Conservation (phyloP, 2,329 filamentous ascomycete genomes). For the Tolypocladium pustulatum region DNA sequence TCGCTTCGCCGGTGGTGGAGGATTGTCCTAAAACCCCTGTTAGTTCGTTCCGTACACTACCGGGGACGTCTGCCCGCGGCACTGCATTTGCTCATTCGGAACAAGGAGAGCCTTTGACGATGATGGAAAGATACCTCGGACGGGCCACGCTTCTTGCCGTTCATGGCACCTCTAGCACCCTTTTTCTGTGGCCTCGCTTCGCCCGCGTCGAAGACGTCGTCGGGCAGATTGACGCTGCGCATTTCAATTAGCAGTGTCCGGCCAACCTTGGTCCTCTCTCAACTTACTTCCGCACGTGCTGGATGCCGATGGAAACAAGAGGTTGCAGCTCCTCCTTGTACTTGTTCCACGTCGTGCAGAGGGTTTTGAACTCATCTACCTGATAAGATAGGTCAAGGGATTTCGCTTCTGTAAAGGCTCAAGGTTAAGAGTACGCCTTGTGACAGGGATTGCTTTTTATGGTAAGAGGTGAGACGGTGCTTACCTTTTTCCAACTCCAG, state of each 20-base stretch:
- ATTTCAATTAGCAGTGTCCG: constrained; percentile 3
- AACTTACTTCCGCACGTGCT: constrained; percentile 75
- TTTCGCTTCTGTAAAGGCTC: constrained; percentile 43
- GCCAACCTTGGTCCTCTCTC: not conserved
- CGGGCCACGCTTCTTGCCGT: constrained; percentile 37
- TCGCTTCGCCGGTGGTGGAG: constrained; percentile 26
- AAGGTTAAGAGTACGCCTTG: constrained; percentile 17
- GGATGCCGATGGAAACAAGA: constrained; percentile 57
- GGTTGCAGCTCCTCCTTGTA: constrained; percentile 62
- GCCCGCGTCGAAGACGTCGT: constrained; percentile 76
- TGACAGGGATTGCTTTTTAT: too few species aligned
- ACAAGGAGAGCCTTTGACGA: constrained; percentile 4
- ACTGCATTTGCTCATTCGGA: constrained; percentile 3
- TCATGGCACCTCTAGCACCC: constrained; percentile 25
- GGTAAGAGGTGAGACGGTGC: constrained; percentile 14
- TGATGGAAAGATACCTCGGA: constrained; percentile 29
- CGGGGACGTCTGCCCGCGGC: not conserved
- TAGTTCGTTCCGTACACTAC: constrained; percentile 11
- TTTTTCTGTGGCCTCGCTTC: constrained; percentile 63
- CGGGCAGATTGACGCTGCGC: constrained; percentile 72
- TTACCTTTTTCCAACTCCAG: constrained; percentile 67
- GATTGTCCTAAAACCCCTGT: constrained; percentile 21
- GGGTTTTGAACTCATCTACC: constrained; percentile 77
- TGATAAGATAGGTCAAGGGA: constrained; percentile 70
- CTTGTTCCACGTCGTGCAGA: constrained; percentile 65